These are phyloP conservation scores for Oryza australiensis DNA, from an alignment of 176 grass and related monocot species.

Conservation along the genomic window DNA sequence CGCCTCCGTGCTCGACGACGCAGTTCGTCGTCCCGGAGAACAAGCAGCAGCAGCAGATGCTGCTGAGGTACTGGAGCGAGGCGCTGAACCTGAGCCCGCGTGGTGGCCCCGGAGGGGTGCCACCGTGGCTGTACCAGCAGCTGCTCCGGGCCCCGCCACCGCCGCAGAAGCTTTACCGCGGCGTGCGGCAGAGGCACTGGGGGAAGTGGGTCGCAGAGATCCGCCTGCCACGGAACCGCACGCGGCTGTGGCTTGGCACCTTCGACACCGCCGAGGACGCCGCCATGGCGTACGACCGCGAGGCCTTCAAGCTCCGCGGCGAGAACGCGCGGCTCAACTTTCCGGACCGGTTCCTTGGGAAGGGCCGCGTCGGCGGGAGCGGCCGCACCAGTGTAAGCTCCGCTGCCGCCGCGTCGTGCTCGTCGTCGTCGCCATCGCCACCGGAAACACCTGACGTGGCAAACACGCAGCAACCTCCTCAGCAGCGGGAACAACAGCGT, in stretches of 20 bases:
- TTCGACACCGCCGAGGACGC: conserved; percentile 97
- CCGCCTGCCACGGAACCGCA: conserved; percentile 78
- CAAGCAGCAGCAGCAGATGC: conserved; percentile 45
- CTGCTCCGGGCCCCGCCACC: conserved; percentile 39
- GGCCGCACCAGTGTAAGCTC: conserved; percentile 41
- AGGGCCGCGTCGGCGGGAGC: conserved; percentile 44
- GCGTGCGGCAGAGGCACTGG: conserved; percentile 94
- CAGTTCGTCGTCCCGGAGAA: conserved; percentile 42
- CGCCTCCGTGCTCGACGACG: conserved; percentile 27
- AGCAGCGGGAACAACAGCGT: conserved; percentile 18
- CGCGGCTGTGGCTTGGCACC: conserved; percentile 92
- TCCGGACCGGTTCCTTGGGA: conserved; percentile 78
- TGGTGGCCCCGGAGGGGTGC: conserved; percentile 41
- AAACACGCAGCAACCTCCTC: conserved; percentile 19
- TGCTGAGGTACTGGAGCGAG: conserved; percentile 75
- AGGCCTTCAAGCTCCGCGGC: conserved; percentile 86
- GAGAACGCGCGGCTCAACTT: conserved; percentile 96
- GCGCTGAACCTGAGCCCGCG: conserved; percentile 86
- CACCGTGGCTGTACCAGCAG: conserved; percentile 52
- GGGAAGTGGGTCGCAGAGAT: conserved; percentile 99
- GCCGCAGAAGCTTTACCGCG: conserved; percentile 81
- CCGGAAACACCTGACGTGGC: conserved; percentile 45
- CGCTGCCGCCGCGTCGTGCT: conserved; percentile 34
- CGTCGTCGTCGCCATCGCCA: conserved; percentile 47
- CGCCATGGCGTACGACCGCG: conserved; percentile 86